Evolutionary conservation across 2,329 filamentous ascomycete species (phyloP).

Genomic region (Fusarium denticulatum): DNA sequence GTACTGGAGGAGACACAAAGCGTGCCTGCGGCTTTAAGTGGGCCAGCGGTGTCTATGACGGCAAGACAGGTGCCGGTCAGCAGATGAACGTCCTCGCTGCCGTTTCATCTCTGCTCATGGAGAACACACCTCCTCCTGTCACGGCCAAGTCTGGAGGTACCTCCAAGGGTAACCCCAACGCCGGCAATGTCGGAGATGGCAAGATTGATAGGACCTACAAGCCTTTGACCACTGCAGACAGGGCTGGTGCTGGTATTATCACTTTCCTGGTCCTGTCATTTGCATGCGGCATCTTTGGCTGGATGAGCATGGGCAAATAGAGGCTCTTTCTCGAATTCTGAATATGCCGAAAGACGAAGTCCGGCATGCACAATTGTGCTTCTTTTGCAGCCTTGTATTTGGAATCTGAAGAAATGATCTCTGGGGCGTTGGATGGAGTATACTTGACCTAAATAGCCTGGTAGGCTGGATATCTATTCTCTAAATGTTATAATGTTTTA

Average conservation of each 20-base stretch:
- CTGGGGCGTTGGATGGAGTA: constrained; percentile 42
- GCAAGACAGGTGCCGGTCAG: constrained; percentile 66
- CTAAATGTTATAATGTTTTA: constrained; percentile 17
- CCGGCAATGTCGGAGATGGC: constrained; percentile 51
- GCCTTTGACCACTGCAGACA: constrained; percentile 56
- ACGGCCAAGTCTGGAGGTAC: constrained; percentile 63
- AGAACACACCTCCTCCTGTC: constrained; percentile 52
- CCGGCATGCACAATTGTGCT: constrained; percentile 15
- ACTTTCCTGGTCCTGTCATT: constrained; percentile 57
- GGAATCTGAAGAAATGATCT: constrained; percentile 28
- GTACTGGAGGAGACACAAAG: constrained; percentile 59
- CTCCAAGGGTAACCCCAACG: constrained; percentile 56
- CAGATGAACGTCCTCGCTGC: constrained; percentile 68
- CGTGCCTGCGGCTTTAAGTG: constrained; percentile 66
- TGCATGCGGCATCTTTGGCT: constrained; percentile 55
- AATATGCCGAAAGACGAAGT: constrained; percentile 20
- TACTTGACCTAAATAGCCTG: constrained; percentile 33
- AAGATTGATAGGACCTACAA: constrained; percentile 46
- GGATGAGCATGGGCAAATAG: constrained; percentile 58
- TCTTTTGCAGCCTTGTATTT: constrained; percentile 24
- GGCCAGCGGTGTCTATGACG: constrained; percentile 62
- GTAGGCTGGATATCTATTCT: constrained; percentile 30
- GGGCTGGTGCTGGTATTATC: constrained; percentile 59
- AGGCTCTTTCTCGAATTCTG: not conserved
- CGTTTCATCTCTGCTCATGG: constrained; percentile 62